These are phyloP conservation scores for Fragaria nilgerrensis DNA, from an alignment of 306 rosid species.

Conservation along the genomic window DNA sequence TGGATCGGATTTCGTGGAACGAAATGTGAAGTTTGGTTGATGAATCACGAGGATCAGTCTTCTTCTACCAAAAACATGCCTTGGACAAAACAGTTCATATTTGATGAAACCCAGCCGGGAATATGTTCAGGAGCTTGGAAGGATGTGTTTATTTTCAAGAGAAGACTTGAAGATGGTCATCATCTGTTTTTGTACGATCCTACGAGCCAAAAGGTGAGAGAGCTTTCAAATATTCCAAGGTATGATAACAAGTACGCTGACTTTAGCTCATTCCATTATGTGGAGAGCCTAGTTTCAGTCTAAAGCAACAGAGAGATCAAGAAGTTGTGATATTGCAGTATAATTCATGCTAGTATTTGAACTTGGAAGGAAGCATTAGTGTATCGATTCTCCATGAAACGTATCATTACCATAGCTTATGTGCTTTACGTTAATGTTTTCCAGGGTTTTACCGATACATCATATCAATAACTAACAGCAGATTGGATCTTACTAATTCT, in stretches of 20 bases:
- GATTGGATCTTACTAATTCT: too few relatives aligned
- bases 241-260: neutral
- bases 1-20: neutral
- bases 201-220: neutral
- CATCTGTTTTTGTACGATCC: neutral
- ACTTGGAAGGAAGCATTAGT: too few relatives aligned
- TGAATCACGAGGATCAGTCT: neutral
- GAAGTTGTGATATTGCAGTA: neutral
- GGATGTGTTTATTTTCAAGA: neutral
- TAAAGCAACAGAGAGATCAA: neutral
- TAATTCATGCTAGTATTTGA: too few relatives aligned
- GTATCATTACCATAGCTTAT: too few relatives aligned
- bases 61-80: neutral
- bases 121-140: neutral
- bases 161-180: neutral
- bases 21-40: neutral
- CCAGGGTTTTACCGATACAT: too few relatives aligned
- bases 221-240: neutral
- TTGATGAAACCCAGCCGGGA: neutral
- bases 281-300: neutral
- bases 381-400: too few relatives aligned
- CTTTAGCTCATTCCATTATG: neutral
- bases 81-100: neutral
- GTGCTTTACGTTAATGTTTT: too few relatives aligned
- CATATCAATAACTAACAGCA: too few relatives aligned